Evolutionary conservation across 2,329 filamentous ascomycete species (phyloP).

Genomic region (Karstenula rhodostoma): DNA sequence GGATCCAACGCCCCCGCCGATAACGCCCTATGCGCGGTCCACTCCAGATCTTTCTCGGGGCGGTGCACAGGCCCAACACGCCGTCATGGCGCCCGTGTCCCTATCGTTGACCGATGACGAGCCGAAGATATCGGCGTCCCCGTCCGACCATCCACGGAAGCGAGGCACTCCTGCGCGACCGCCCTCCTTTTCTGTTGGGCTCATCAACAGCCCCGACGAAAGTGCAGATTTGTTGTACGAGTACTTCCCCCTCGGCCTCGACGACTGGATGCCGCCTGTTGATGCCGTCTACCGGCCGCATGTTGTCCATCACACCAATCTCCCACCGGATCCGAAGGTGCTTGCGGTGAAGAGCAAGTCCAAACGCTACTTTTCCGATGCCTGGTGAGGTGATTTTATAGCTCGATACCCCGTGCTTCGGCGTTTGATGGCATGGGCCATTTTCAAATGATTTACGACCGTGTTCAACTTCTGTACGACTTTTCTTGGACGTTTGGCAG

Average conservation of each 20-base stretch:
- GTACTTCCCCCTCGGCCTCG: constrained; percentile 89
- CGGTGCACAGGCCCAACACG: constrained; percentile 37
- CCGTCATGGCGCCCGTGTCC: constrained; percentile 60
- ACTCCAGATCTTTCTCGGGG: constrained; percentile 61
- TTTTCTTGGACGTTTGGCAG: neutral
- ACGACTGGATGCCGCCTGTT: constrained; percentile 92
- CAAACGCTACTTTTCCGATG: constrained; percentile 61
- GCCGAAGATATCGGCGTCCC: constrained; percentile 51
- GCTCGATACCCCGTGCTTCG: constrained; percentile 22
- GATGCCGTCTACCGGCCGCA: constrained; percentile 91
- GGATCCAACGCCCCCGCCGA: constrained; percentile 46
- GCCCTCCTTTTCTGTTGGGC: constrained; percentile 57
- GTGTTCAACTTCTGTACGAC: constrained; percentile 7
- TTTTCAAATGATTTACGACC: constrained; percentile 8
- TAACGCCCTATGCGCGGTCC: constrained; percentile 59
- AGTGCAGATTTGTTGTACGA: constrained; percentile 88
- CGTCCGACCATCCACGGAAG: constrained; percentile 44
- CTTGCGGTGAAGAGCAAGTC: constrained; percentile 53
- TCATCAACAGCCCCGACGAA: constrained; percentile 72
- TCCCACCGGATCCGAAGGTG: constrained; percentile 57
- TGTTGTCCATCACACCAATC: constrained; percentile 84
- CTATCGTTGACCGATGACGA: constrained; percentile 66
- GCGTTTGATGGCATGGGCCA: constrained; percentile 8
- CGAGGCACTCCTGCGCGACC: constrained; percentile 50
- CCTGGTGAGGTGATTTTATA: constrained; percentile 24